phyloP scores from a whole-genome alignment of 208 protist genomes.

The Trypanosoma theileri region DNA sequence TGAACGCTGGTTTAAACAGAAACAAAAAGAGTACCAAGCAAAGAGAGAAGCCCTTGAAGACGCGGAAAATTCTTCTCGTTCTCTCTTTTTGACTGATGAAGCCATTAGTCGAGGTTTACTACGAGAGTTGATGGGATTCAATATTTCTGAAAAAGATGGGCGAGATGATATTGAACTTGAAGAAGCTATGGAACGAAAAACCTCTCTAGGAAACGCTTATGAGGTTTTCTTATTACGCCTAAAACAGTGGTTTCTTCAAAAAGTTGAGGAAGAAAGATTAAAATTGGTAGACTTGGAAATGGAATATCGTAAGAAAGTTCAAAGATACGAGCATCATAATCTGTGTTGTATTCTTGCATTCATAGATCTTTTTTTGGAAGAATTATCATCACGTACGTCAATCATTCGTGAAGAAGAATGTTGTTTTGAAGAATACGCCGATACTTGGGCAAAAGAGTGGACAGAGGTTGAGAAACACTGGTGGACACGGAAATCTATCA shows the following conservation, averaged over 20 bases:
- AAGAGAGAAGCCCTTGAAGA: neutral
- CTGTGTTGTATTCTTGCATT: neutral
- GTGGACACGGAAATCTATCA: constrained; percentile 13
- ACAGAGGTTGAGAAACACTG: constrained; percentile 7
- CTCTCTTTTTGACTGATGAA: neutral
- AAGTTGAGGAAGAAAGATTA: neutral
- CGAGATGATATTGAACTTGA: constrained; percentile 21
- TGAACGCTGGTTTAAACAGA: neutral
- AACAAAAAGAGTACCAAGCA: neutral
- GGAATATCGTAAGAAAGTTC: neutral
- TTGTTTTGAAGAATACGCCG: neutral
- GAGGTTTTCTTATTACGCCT: neutral
- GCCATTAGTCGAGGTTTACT: neutral
- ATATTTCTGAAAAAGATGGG: constrained; percentile 2
- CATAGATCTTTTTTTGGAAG: neutral
- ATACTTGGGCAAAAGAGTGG: neutral
- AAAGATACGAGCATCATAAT: neutral
- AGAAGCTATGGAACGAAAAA: constrained; percentile 7
- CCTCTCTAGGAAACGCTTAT: neutral
- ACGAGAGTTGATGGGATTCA: neutral
- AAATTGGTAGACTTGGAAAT: neutral
- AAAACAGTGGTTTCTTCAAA: neutral
- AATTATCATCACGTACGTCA: neutral
- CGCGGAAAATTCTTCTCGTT: neutral
- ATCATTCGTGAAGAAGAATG: neutral